Percentiles rank a stretch among this genome's conserved stretches.
These are phyloP conservation scores for Dissophora ornata DNA, from an alignment of 192 early-diverging fungal species.

Conservation along the genomic window DNA sequence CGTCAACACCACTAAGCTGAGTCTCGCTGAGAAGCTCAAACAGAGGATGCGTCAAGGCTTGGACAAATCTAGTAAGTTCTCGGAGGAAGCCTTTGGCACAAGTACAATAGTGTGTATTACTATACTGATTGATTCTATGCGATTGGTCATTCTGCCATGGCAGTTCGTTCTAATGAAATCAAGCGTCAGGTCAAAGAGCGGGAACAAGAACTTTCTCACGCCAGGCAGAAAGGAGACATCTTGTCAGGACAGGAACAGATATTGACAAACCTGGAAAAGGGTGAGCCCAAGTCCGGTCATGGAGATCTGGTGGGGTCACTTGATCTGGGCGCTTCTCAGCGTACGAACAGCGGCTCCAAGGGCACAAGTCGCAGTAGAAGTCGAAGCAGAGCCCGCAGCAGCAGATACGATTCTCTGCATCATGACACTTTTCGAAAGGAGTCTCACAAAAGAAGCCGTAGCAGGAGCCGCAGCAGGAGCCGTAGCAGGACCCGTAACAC, in stretches of 20 bases:
- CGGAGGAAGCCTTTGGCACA: too few species aligned
- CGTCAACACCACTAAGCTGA: constrained; percentile 6
- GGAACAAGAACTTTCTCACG: background rate
- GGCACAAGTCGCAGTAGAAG: background rate
- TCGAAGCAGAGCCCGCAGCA: background rate
- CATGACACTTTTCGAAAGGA: too few species aligned
- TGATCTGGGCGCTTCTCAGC: too few species aligned
- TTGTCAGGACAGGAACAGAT: background rate
- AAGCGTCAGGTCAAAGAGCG: constrained; percentile 19
- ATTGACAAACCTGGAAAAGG: background rate
- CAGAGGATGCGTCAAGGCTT: constrained; percentile 36
- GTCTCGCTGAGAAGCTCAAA: constrained; percentile 38
- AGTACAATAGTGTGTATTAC: too few species aligned
- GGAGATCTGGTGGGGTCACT: background rate
- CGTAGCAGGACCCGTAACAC: background rate
- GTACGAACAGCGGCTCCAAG: background rate
- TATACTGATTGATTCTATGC: too few species aligned
- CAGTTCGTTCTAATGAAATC: constrained; percentile 15
- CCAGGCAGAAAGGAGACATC: background rate
- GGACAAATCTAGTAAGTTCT: constrained; percentile 27
- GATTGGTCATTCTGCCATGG: too few species aligned
- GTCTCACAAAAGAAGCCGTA: background rate
- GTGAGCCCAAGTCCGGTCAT: background rate
- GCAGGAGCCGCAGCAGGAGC: background rate
- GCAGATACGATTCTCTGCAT: too few species aligned